phyloP scores from a whole-genome alignment of 805 yeast species.

The Sugiyamaella mastotermitis region DNA sequence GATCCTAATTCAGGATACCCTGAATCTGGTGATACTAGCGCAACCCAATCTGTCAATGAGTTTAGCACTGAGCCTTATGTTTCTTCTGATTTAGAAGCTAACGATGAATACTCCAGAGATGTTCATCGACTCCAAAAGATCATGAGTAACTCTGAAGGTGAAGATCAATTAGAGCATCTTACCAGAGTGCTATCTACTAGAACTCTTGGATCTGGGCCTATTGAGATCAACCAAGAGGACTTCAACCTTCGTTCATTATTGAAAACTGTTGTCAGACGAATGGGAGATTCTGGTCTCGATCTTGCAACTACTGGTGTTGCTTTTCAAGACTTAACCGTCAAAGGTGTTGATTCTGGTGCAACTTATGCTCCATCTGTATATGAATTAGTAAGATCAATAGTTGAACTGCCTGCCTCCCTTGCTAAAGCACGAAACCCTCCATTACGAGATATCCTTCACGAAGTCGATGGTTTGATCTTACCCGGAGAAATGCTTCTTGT shows the following conservation, averaged over 20 bases:
- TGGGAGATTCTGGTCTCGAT: slow-evolving; percentile 30
- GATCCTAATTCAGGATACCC: no score
- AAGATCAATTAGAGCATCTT: slow-evolving; percentile 40
- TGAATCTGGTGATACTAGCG: no score
- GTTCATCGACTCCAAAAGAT: slow-evolving; percentile 21
- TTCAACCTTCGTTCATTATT: slow-evolving; percentile 41
- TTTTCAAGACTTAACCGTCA: slow-evolving; percentile 35
- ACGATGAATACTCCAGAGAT: no score
- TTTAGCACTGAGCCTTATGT: no score
- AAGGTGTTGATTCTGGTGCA: slow-evolving; percentile 44
- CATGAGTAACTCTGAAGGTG: slow-evolving; percentile 29
- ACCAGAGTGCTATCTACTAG: slow-evolving; percentile 46
- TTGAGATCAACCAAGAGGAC: slow-evolving; percentile 41
- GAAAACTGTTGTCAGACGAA: slow-evolving; percentile 13
- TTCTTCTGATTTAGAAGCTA: no score
- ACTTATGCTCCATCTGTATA: slow-evolving; percentile 40
- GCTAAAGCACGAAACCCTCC: slow-evolving; percentile 8
- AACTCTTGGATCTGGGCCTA: slow-evolving; percentile 38
- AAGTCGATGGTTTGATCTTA: slow-evolving; percentile 33
- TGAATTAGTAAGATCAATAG: slow-evolving; percentile 33
- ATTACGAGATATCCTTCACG: slow-evolving; percentile 22
- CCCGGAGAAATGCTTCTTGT: slow-evolving; percentile 70
- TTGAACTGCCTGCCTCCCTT: slow-evolving; percentile 19
- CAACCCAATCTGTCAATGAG: no score
- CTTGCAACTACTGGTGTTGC: slow-evolving; percentile 31